Evolutionary conservation across 1,139 yeast genomes (phyloP).

Genomic region (Blastobotrys proliferans): DNA sequence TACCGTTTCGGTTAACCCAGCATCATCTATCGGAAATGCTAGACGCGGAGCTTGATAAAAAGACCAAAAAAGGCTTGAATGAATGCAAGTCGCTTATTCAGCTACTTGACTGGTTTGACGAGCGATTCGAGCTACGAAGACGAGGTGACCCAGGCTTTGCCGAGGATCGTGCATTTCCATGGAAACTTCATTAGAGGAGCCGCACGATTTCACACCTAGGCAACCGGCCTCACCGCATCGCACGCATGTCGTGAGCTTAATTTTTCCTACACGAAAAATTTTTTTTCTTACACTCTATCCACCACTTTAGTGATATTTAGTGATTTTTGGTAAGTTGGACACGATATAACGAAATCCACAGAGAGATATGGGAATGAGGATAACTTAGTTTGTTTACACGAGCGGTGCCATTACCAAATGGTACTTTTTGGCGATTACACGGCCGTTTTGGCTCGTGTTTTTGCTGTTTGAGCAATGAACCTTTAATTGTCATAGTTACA

Average conservation of each 20-base stretch:
- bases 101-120: slow-evolving; percentile 79
- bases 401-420: too few relatives aligned
- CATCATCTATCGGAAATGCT: slow-evolving; percentile 90
- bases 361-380: slow-evolving; percentile 20
- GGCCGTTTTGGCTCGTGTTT: slow-evolving; percentile 32
- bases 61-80: slow-evolving; percentile 61
- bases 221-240: not conserved
- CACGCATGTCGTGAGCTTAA: not conserved
- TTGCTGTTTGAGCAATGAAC: slow-evolving; percentile 24
- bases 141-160: slow-evolving; percentile 68
- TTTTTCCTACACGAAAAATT: not conserved
- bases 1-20: slow-evolving; percentile 78
- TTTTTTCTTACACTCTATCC: not conserved
- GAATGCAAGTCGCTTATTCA: slow-evolving; percentile 53
- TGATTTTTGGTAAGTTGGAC: not conserved
- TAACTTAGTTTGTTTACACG: slow-evolving; percentile 16
- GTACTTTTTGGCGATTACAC: too few relatives aligned
- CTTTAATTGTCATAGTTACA: slow-evolving; percentile 54
- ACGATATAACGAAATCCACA: too few relatives aligned
- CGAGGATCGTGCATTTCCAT: slow-evolving; percentile 51
- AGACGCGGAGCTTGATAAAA: slow-evolving; percentile 52
- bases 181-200: too few relatives aligned
- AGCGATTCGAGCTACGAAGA: slow-evolving; percentile 59
- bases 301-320: not conserved
- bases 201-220: too few relatives aligned